Conservation (phyloP, 495 filamentous ascomycete genomes). For the Penicillium tannophilum region DNA sequence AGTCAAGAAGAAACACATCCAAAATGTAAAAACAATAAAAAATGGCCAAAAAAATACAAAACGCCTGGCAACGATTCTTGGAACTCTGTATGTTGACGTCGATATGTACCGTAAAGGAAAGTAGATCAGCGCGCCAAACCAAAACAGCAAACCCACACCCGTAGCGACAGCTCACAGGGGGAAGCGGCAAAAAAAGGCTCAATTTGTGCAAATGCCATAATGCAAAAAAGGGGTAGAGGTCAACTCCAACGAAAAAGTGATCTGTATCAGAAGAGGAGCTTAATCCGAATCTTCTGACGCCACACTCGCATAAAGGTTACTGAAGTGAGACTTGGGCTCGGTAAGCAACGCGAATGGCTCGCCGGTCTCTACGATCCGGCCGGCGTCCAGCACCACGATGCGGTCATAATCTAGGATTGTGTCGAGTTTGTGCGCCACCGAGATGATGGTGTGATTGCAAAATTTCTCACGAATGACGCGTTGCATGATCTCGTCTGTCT, state of each 20-base stretch:
- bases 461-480: conserved; percentile 61
- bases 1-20: conserved; percentile 21
- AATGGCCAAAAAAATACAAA: conserved; percentile 14
- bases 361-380: conserved; percentile 48
- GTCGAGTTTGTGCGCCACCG: conserved; percentile 65
- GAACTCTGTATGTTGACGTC: conserved; percentile 25
- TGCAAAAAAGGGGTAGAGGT: conserved; percentile 1
- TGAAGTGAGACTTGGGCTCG: conserved; percentile 36
- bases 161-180: not conserved
- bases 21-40: conserved; percentile 12
- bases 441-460: conserved; percentile 57
- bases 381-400: conserved; percentile 49
- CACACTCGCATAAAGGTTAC: conserved; percentile 34
- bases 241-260: conserved; percentile 6
- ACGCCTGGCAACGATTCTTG: conserved; percentile 13
- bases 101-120: conserved; percentile 28
- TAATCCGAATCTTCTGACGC: conserved; percentile 29
- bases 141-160: conserved; percentile 8
- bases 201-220: conserved; percentile 24
- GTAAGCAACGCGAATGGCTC: conserved; percentile 39
- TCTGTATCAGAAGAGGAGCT: not conserved
- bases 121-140: conserved; percentile 11
- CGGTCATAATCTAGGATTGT: conserved; percentile 58
- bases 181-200: conserved; percentile 7
- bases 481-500: conserved; percentile 61